phyloP scores from a whole-genome alignment of 106 monocot species.

The Cymbidium sinense region DNA sequence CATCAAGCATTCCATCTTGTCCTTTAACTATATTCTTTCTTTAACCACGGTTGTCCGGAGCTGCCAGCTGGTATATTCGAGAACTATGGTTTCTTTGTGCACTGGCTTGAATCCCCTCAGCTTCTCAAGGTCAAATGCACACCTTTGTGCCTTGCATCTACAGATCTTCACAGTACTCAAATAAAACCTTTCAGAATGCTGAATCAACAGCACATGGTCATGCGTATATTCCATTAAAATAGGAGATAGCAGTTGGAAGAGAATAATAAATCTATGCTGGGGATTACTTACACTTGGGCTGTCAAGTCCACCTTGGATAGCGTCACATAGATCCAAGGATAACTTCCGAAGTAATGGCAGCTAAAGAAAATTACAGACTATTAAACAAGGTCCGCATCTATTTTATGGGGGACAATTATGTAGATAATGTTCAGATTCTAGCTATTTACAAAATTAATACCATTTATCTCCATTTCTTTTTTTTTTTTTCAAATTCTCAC shows the following conservation, averaged over 20 bases:
- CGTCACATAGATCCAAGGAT: slow-evolving; percentile 66
- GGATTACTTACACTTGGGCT: slow-evolving; percentile 43
- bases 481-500: no score
- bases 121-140: slow-evolving; percentile 25
- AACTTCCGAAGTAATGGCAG: slow-evolving; percentile 50
- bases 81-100: slow-evolving; percentile 53
- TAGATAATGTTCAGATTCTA: no score
- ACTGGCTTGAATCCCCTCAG: slow-evolving; percentile 21
- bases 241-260: not conserved
- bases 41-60: slow-evolving; percentile 43
- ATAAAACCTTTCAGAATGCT: slow-evolving; percentile 29
- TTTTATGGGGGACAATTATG: not conserved
- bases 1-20: no score
- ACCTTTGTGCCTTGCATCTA: slow-evolving; percentile 39
- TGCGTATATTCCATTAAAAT: not conserved
- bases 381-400: not conserved
- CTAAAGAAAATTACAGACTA: slow-evolving; percentile 23
- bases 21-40: slow-evolving; percentile 22
- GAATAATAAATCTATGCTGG: not conserved
- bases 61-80: slow-evolving; percentile 48
- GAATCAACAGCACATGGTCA: slow-evolving; percentile 7
- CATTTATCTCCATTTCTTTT: no score
- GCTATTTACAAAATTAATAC: no score
- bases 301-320: slow-evolving; percentile 56
- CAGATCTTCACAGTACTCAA: slow-evolving; percentile 50